Conservation (phyloP, 495 filamentous ascomycete species). For the Penicillium subrubescens region DNA sequence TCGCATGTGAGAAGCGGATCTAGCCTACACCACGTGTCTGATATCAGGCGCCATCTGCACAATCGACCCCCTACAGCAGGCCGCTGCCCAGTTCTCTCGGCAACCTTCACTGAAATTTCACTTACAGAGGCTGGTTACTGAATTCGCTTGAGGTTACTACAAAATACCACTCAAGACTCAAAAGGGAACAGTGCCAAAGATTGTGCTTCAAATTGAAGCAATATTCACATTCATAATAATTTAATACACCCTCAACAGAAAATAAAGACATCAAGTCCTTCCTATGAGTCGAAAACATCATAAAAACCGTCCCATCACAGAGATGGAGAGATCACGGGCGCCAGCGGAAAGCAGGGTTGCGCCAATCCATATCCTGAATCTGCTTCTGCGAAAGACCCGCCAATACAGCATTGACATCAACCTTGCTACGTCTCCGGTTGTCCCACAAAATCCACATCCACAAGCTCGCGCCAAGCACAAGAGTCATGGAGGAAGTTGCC, state of each 20-base stretch:
- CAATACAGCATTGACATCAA: conserved; percentile 57
- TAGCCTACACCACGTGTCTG: no score
- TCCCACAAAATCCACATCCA: conserved; percentile 65
- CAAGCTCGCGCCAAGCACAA: conserved; percentile 49
- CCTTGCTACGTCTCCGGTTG: conserved; percentile 58
- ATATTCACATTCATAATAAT: not conserved
- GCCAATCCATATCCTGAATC: conserved; percentile 72
- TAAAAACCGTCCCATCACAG: no score
- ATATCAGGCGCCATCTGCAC: no score
- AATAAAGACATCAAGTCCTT: not conserved
- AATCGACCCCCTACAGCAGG: no score
- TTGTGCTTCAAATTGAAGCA: not conserved
- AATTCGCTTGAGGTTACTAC: no score
- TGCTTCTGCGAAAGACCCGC: conserved; percentile 54
- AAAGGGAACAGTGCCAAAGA: no score
- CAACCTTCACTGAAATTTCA: not conserved
- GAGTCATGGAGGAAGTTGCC: conserved; percentile 55
- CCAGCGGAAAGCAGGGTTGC: conserved; percentile 70
- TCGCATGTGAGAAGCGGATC: no score
- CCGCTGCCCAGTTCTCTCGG: not conserved
- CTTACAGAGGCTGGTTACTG: no score
- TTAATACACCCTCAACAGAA: not conserved
- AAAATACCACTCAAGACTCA: no score
- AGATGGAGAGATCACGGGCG: conserved; percentile 32
- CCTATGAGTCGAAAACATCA: not conserved